Evolutionary conservation across 352 stramenopile species (phyloP), one percentile per base, ranked within the genome.

Genomic region (Phytophthora cactorum): DNA sequence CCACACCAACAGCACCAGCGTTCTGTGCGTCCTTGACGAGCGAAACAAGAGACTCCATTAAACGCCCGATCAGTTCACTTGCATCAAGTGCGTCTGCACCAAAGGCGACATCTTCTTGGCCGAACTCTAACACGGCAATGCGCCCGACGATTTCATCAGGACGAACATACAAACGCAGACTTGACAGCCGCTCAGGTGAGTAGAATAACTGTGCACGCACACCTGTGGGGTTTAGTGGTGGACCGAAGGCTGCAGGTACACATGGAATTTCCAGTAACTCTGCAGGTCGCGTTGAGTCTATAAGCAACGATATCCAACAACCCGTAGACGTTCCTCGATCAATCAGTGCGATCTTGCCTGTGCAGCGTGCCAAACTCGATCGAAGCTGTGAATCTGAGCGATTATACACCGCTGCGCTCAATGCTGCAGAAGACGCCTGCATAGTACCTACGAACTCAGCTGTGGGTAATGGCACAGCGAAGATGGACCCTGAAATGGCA

Each of bases 11-110:
- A 2, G 85, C 85, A 1, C 83, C 83, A 5, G 78, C 71, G 9
- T 82, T 73, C 31, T 93, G 85, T 2, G 85, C 83, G 52, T 93
- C 85, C 28, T 90, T 90, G 51, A 91, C 80, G 12, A 89, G 88
- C 28, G 81, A 81, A n/a, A 93, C 78, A 3, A 93, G 66, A 12
- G 78, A 83, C 31, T 80, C 62, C 83, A 93, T 91, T 31, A 91
- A 78, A 36, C 82, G 74, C 9, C 54, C 63, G 52, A 93, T 88
- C 47, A 90, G 84, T 17, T 87, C 80, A 47, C 63, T 72, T 31
- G 88, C 53, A 34, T 92, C 82, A 4, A 92, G 56, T 5, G 84
- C 74, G 5, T 88, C 77, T 3, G 70, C 55, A 14, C 87, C 80
- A 53, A 88, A 78, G 1, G 63, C 66, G 14, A 92, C 74, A 44